Percentiles rank a stretch among this genome's conserved stretches.
Conservation (phyloP, 2,329 filamentous ascomycete genomes). For the Pseudohalonectria lignicola region DNA sequence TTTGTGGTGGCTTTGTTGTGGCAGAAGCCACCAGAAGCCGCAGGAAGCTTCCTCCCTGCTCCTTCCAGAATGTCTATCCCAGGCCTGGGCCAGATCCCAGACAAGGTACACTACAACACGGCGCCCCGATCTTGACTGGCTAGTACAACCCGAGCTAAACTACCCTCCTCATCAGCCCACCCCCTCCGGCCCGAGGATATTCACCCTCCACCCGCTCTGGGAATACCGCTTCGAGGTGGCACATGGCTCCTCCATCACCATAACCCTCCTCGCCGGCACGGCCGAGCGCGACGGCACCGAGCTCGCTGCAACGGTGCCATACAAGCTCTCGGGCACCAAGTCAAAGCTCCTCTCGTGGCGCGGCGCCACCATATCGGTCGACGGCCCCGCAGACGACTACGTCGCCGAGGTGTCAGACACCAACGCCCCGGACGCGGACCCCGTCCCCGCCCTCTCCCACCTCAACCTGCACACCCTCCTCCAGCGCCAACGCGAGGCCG, state of each 20-base stretch:
- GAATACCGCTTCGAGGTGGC: constrained; percentile 75
- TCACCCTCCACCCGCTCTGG: constrained; percentile 48
- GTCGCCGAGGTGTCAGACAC: constrained; percentile 53
- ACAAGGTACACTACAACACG: constrained; percentile 33
- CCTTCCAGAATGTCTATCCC: constrained; percentile 74
- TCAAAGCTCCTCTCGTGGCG: constrained; percentile 88
- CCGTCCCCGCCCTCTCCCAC: constrained; percentile 57
- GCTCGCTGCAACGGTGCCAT: constrained; percentile 68
- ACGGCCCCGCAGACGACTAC: constrained; percentile 43
- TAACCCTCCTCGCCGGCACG: constrained; percentile 64
- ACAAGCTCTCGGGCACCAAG: constrained; percentile 73
- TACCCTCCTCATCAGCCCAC: constrained; percentile 14
- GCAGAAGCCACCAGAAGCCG: too few species aligned
- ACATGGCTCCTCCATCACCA: constrained; percentile 26
- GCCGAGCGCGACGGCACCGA: constrained; percentile 95
- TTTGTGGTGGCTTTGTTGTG: too few species aligned
- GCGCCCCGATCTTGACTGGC: too few species aligned
- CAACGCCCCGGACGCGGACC: not conserved
- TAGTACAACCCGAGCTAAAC: too few species aligned
- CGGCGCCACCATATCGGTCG: constrained; percentile 76
- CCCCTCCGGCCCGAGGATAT: constrained; percentile 29
- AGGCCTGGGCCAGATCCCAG: constrained; percentile 57
- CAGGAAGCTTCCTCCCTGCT: too few species aligned
- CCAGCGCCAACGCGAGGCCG: constrained; percentile 56
- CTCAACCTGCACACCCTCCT: constrained; percentile 84